A percentile compares a stretch with the other conserved stretches of the same genome.
Evolutionary conservation across 2,329 filamentous ascomycete genomes (phyloP).

Genomic region (Dryadomyces quercivorus): DNA sequence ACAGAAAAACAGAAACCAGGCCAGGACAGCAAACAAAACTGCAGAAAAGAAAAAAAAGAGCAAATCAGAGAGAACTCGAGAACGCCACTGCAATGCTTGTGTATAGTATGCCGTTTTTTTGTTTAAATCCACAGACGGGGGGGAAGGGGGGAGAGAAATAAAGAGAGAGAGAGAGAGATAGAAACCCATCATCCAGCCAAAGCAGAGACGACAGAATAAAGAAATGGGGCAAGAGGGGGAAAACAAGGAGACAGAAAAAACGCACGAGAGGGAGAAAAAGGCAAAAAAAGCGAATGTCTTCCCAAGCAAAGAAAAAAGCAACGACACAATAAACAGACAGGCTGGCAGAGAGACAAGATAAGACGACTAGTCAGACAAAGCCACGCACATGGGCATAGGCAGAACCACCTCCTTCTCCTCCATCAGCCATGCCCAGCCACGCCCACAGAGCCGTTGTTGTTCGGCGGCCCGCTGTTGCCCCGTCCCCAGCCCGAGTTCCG

Average conservation of each 20-base stretch:
- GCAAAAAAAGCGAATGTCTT: background rate
- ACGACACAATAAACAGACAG: background rate
- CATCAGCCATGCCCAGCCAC: conserved; percentile 30
- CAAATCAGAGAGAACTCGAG: background rate
- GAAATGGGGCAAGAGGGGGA: background rate
- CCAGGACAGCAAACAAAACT: background rate
- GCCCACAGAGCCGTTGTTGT: conserved; percentile 30
- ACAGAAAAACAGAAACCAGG: background rate
- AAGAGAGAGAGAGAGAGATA: background rate
- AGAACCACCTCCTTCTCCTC: background rate
- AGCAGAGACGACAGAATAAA: background rate
- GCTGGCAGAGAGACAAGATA: background rate
- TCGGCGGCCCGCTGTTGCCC: conserved; percentile 19
- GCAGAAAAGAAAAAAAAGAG: background rate
- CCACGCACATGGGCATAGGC: background rate
- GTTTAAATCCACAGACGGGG: background rate
- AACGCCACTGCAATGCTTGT: conserved; percentile 1
- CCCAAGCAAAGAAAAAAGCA: background rate
- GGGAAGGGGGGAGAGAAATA: background rate
- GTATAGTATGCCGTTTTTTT: background rate
- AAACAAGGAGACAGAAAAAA: background rate
- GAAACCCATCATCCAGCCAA: background rate
- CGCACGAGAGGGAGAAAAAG: background rate
- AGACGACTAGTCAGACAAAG: background rate
- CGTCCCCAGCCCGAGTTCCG: conserved; percentile 43